These are phyloP conservation scores for Ophiorrhiza pumila DNA, from an alignment of 257 asterid genomes.

Conservation along the genomic window DNA sequence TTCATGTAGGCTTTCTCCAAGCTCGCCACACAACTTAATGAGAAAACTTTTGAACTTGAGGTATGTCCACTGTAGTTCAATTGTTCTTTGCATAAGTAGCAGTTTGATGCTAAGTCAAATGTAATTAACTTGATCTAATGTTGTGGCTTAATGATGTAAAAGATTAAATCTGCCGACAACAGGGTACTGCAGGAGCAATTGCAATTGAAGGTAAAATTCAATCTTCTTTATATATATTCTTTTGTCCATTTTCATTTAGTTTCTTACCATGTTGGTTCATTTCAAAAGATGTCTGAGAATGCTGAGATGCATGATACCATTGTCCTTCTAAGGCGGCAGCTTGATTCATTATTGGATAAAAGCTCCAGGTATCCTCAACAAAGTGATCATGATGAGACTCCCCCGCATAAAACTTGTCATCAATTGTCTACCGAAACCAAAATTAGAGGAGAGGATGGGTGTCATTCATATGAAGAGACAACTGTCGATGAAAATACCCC, in stretches of 20 bases:
- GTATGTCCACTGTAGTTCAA: constrained; percentile 33
- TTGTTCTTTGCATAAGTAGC: constrained; percentile 6
- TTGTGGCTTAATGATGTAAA: constrained; percentile 19
- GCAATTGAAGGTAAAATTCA: constrained; percentile 49
- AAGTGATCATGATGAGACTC: constrained; percentile 23
- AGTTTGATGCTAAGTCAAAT: constrained; percentile 15
- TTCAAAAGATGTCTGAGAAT: constrained; percentile 46
- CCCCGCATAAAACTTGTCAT: constrained; percentile 27
- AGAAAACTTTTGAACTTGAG: constrained; percentile 80
- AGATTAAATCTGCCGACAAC: constrained; percentile 87
- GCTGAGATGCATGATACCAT: constrained; percentile 67
- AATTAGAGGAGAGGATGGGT: constrained; percentile 29
- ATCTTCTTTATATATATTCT: background rate
- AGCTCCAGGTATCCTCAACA: constrained; percentile 28
- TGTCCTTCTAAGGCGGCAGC: constrained; percentile 49
- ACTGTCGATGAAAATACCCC: constrained; percentile 49
- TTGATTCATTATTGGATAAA: constrained; percentile 41
- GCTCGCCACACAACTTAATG: constrained; percentile 71
- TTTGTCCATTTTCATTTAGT: constrained; percentile 7
- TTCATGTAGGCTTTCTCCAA: constrained; percentile 54
- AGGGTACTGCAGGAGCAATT: constrained; percentile 88
- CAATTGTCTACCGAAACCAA: constrained; percentile 31
- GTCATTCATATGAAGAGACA: constrained; percentile 36
- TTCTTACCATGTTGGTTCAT: constrained; percentile 19
- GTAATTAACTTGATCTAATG: constrained; percentile 31